These are phyloP conservation scores for Senna tora DNA, from an alignment of 306 rosid species.

Conservation along the genomic window DNA sequence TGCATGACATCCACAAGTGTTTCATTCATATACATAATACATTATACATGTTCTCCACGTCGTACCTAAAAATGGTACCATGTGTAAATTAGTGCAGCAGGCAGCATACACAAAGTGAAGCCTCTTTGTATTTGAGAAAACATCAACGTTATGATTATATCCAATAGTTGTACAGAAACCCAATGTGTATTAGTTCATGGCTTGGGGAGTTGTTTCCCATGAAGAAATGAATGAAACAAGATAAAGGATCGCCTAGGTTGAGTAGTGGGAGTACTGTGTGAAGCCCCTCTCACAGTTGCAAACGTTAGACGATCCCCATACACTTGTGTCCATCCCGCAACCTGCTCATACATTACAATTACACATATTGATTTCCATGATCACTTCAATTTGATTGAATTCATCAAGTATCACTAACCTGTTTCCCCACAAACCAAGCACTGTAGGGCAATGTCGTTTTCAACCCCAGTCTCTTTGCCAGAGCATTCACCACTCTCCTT, in stretches of 20 bases:
- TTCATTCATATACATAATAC: too few relatives aligned
- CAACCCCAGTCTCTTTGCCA: conserved; percentile 33
- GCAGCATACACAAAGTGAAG: too few relatives aligned
- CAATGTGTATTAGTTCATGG: too few relatives aligned
- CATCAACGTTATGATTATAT: too few relatives aligned
- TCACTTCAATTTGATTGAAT: too few relatives aligned
- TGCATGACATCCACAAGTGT: too few relatives aligned
- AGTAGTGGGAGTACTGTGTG: conserved; percentile 28
- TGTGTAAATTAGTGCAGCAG: too few relatives aligned
- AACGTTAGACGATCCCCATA: conserved; percentile 26
- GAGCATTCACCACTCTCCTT: conserved; percentile 21
- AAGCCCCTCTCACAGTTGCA: conserved; percentile 37
- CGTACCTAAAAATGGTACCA: too few relatives aligned
- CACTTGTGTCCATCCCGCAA: conserved; percentile 45
- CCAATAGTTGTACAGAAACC: too few relatives aligned
- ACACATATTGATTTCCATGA: too few relatives aligned
- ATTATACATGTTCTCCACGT: too few relatives aligned
- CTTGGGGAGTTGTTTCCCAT: conserved; percentile 27
- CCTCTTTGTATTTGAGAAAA: too few relatives aligned
- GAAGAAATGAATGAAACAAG: conserved; percentile 29
- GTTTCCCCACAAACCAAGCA: conserved; percentile 46
- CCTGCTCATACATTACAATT: conserved; percentile 28
- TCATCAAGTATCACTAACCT: conserved; percentile 29
- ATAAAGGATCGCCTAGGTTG: conserved; percentile 36
- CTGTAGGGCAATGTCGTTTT: conserved; percentile 40